phyloP scores from a whole-genome alignment of 2,329 filamentous ascomycete species.

The Cryphonectria carpinicola region DNA sequence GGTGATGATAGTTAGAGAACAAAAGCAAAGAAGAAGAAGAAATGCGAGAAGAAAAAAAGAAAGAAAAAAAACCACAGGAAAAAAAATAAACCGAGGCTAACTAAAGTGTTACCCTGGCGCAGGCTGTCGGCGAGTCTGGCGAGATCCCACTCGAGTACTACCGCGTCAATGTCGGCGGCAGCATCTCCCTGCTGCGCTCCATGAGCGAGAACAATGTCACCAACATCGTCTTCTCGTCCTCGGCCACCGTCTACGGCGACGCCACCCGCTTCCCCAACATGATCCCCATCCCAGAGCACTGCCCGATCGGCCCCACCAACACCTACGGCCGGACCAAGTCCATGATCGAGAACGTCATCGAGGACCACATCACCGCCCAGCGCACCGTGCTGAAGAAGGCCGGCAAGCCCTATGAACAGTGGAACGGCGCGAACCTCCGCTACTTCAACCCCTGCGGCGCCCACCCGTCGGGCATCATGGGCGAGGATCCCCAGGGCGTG shows the following conservation, averaged over 20 bases:
- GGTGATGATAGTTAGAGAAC: not conserved
- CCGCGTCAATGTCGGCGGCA: slow-evolving; percentile 93
- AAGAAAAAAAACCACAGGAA: not conserved
- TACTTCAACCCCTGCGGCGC: slow-evolving; percentile 98
- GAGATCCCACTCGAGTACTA: slow-evolving; percentile 98
- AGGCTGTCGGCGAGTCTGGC: slow-evolving; percentile 94
- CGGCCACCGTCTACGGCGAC: slow-evolving; percentile 97
- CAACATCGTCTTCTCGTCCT: slow-evolving; percentile 99
- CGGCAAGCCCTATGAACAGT: slow-evolving; percentile 76
- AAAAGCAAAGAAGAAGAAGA: not conserved
- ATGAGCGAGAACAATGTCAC: slow-evolving; percentile 90
- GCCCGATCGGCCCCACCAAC: slow-evolving; percentile 95
- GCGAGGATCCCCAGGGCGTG: slow-evolving; percentile 93
- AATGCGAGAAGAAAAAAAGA: no score
- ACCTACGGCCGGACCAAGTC: slow-evolving; percentile 97
- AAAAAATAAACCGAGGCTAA: not conserved
- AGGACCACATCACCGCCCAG: slow-evolving; percentile 86
- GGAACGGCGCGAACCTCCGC: slow-evolving; percentile 89
- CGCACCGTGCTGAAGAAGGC: slow-evolving; percentile 81
- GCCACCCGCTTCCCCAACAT: slow-evolving; percentile 95
- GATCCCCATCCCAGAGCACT: slow-evolving; percentile 98
- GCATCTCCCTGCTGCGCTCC: slow-evolving; percentile 80
- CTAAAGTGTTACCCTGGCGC: slow-evolving; percentile 13
- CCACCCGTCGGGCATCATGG: slow-evolving; percentile 95
- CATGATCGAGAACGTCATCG: slow-evolving; percentile 88